These are phyloP conservation scores for Azolla pinnata DNA, from an alignment of 75 land plant genomes.

Conservation along the genomic window DNA sequence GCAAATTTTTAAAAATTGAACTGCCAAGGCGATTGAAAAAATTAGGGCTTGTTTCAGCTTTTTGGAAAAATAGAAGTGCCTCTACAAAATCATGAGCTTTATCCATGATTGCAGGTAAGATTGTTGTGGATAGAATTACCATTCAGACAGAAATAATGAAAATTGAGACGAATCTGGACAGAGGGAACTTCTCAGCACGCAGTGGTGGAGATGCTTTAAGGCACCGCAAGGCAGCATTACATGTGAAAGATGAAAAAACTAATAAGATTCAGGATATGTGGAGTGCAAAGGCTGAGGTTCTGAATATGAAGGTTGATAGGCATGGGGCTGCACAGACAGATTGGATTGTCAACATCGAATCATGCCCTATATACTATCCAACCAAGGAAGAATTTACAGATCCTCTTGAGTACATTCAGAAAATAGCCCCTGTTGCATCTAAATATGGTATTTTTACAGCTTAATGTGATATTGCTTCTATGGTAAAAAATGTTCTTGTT, in stretches of 20 bases:
- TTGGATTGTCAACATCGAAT: constrained; percentile 60
- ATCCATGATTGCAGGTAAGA: too few species aligned
- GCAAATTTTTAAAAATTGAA: too few species aligned
- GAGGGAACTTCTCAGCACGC: constrained; percentile 13
- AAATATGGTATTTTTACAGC: constrained; percentile 45
- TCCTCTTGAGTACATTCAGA: constrained; percentile 65
- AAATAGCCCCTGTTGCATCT: constrained; percentile 67
- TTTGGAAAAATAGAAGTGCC: too few species aligned
- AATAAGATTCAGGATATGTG: constrained; percentile 9
- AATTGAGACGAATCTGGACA: not conserved
- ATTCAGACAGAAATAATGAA: not conserved
- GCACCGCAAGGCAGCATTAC: constrained; percentile 24
- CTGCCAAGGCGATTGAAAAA: too few species aligned
- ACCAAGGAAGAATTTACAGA: constrained; percentile 80
- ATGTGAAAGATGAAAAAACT: constrained; percentile 12
- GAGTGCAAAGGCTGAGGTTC: constrained; percentile 11
- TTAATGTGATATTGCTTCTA: not conserved
- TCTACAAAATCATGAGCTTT: too few species aligned
- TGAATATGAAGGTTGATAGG: constrained; percentile 36
- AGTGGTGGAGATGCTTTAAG: constrained; percentile 65
- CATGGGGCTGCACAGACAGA: constrained; percentile 34
- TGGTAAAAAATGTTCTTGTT: not conserved
- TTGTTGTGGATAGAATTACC: not conserved
- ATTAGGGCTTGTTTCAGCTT: too few species aligned
- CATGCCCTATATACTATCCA: constrained; percentile 69